Percentiles rank a stretch among this genome's conserved stretches.
Evolutionary conservation across 768 basidiomycete species (phyloP).

Genomic region (Phylloporus arenicola): DNA sequence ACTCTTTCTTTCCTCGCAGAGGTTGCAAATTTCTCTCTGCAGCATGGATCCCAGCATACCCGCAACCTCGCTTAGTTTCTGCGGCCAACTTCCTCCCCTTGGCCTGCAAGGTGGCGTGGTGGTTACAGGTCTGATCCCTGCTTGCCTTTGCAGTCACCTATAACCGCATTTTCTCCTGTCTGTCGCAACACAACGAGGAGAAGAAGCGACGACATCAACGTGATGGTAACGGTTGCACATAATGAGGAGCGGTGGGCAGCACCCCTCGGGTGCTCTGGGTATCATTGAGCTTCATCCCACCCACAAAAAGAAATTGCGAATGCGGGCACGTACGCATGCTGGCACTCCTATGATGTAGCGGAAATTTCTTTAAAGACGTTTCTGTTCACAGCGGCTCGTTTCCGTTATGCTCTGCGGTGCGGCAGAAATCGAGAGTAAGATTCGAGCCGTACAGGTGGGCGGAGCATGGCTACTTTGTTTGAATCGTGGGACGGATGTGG

Average conservation of each 20-base stretch:
- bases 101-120: conserved; percentile 27
- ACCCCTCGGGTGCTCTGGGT: conserved; percentile 8
- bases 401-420: conserved; percentile 21
- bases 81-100: conserved; percentile 21
- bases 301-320: conserved; percentile 20
- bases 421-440: conserved; percentile 9
- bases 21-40: conserved; percentile 16
- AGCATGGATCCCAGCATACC: conserved; percentile 17
- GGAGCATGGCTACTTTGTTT: conserved; percentile 17
- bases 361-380: conserved; percentile 17
- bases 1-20: conserved; percentile 4
- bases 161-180: conserved; percentile 22
- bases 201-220: conserved; percentile 25
- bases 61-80: conserved; percentile 25
- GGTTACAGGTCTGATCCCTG: conserved; percentile 15
- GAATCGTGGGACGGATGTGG: conserved; percentile 10
- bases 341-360: conserved; percentile 16
- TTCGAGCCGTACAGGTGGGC: conserved; percentile 22
- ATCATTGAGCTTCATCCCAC: conserved; percentile 13
- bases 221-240: conserved; percentile 23
- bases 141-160: conserved; percentile 19
- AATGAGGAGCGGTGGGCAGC: conserved; percentile 22
- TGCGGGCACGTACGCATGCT: conserved; percentile 17
- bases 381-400: conserved; percentile 11
- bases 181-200: conserved; percentile 18